Evolutionary conservation across 139 green algal genomes (phyloP).

Genomic region (Chlamydomonas schloesseri): DNA sequence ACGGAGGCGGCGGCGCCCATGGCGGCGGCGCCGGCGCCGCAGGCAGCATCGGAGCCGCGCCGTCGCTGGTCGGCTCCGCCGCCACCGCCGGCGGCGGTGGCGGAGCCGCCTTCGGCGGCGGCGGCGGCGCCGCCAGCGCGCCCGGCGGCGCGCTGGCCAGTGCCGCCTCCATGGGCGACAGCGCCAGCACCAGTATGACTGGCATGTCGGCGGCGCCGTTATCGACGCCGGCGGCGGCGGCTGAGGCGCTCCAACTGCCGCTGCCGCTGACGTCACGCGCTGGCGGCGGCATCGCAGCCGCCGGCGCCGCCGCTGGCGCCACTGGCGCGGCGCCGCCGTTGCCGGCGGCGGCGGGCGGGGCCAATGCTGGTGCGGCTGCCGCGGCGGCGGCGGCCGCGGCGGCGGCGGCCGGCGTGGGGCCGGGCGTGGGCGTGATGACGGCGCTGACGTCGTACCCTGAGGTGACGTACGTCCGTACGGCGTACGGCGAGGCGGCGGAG

Average conservation of each 20-base stretch:
- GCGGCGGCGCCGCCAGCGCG: not conserved
- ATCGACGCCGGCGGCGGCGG: no score
- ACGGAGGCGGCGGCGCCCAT: not conserved
- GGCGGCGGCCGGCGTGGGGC: no score
- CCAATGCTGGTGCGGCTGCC: no score
- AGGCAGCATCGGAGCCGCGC: not conserved
- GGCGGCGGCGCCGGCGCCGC: not conserved
- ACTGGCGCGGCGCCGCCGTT: no score
- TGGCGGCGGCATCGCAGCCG: no score
- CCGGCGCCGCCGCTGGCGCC: no score
- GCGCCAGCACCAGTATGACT: no score
- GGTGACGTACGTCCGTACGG: slow-evolving; percentile 35
- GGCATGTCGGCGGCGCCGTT: no score
- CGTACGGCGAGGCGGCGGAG: slow-evolving; percentile 22
- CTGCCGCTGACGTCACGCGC: no score
- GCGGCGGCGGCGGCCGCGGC: no score
- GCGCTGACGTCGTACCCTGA: slow-evolving; percentile 27
- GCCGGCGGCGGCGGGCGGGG: no score
- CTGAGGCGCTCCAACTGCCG: no score
- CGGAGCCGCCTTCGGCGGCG: not conserved
- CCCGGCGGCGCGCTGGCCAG: not conserved
- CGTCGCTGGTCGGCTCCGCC: not conserved
- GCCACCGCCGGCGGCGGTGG: not conserved
- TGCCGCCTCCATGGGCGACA: not conserved
- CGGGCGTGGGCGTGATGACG: not conserved